These are phyloP conservation scores for Pseudisothecium myosuroides DNA, from an alignment of 225 moss, liverwort and hornwort species.

Conservation along the genomic window DNA sequence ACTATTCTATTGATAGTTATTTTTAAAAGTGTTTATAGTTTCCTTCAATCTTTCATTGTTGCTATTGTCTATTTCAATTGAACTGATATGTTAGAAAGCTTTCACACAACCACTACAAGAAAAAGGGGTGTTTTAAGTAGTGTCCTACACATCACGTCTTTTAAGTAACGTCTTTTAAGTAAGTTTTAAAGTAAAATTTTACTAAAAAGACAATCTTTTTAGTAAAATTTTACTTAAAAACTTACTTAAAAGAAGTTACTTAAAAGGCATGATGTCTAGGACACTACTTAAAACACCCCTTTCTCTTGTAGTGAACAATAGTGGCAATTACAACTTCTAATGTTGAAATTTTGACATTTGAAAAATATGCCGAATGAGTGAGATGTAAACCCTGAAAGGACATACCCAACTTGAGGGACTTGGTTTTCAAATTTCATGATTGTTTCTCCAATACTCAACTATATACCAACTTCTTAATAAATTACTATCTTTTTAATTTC, in stretches of 20 bases:
- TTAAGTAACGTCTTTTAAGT: too few relatives aligned
- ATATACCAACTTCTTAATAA: not conserved
- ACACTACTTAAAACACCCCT: too few relatives aligned
- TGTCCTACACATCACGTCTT: too few relatives aligned
- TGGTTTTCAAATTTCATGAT: not conserved
- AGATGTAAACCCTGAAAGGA: not conserved
- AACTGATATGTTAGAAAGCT: not conserved
- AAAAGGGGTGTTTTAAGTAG: too few relatives aligned
- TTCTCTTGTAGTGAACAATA: too few relatives aligned
- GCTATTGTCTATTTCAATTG: not conserved
- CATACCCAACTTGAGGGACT: fast-evolving
- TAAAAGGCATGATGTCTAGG: too few relatives aligned
- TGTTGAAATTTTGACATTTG: not conserved
- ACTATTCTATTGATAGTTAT: not conserved
- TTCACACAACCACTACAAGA: too few relatives aligned
- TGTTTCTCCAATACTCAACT: not conserved
- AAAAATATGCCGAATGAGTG: not conserved
- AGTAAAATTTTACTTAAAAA: too few relatives aligned
- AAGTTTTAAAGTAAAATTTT: too few relatives aligned
- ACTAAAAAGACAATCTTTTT: too few relatives aligned
- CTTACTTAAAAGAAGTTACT: too few relatives aligned
- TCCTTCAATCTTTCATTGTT: too few relatives aligned
- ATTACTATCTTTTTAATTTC: not conserved
- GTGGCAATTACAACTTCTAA: not conserved
- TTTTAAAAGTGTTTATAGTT: not conserved